Conservation (phyloP, 331 rosid species). For the Malus hybrid region DNA sequence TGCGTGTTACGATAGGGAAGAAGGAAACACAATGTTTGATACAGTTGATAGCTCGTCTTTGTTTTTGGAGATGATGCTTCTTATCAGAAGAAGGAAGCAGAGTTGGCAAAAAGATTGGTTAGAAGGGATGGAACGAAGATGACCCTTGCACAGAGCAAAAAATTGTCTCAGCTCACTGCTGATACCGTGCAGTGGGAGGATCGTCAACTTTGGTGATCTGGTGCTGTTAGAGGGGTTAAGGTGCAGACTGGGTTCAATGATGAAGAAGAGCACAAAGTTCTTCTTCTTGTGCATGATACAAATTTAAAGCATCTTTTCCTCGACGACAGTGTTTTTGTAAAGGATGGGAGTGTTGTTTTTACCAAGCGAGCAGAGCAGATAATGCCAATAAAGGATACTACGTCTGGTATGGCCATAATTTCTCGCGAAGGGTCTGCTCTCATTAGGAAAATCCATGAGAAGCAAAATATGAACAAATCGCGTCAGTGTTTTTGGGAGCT, state of each 20-base stretch:
- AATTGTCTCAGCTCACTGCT: conserved; percentile 82
- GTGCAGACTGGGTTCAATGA: conserved; percentile 92
- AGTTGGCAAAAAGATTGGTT: conserved; percentile 82
- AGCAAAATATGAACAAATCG: conserved; percentile 79
- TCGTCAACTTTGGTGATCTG: conserved; percentile 85
- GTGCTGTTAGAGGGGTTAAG: conserved; percentile 92
- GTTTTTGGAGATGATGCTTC: conserved; percentile 80
- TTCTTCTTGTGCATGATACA: conserved; percentile 95
- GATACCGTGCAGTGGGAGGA: conserved; percentile 96
- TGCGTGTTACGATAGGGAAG: conserved; percentile 97
- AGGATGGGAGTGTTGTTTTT: conserved; percentile 41
- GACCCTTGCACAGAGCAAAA: conserved; percentile 89
- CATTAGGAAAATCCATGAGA: conserved; percentile 80
- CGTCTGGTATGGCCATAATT: conserved; percentile 97
- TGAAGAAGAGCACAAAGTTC: conserved; percentile 91
- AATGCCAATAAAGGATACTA: conserved; percentile 95
- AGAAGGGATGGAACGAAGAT: conserved; percentile 91
- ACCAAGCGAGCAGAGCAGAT: conserved; percentile 94
- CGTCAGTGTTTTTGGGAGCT: conserved; percentile 99
- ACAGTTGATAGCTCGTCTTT: conserved; percentile 50
- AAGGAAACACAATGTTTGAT: conserved; percentile 75
- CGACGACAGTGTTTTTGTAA: conserved; percentile 41
- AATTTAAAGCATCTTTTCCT: conserved; percentile 96
- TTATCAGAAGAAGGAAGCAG: conserved; percentile 92
- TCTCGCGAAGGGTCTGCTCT: conserved; percentile 84